These are phyloP conservation scores for Proliferodiscus dingleyae DNA, from an alignment of 2,329 filamentous ascomycete species.

Conservation along the genomic window DNA sequence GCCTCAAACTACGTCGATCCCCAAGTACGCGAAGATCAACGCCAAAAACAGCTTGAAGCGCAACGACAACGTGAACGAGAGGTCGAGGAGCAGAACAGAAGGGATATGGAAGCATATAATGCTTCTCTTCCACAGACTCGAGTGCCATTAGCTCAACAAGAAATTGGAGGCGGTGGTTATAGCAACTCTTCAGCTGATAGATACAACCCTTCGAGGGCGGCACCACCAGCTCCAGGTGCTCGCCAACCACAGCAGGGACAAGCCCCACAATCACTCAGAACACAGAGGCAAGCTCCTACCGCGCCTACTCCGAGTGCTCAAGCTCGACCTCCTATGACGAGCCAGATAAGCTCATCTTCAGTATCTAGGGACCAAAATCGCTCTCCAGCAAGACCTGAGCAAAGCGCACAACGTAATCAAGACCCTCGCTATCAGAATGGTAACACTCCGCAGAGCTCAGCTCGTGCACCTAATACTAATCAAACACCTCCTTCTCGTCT, in stretches of 20 bases:
- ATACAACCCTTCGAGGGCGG: constrained; percentile 81
- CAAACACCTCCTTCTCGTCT: constrained; percentile 45
- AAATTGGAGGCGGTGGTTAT: constrained; percentile 59
- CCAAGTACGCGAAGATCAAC: constrained; percentile 47
- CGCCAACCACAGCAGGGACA: constrained; percentile 50
- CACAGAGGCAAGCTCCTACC: constrained; percentile 79
- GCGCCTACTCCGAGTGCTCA: constrained; percentile 49
- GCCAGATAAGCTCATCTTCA: constrained; percentile 46
- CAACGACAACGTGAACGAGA: constrained; percentile 51
- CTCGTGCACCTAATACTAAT: constrained; percentile 44
- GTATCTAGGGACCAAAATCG: constrained; percentile 30
- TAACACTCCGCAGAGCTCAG: constrained; percentile 22
- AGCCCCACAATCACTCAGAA: constrained; percentile 50
- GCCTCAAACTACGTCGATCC: constrained; percentile 49
- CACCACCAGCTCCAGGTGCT: constrained; percentile 67
- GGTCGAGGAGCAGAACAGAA: constrained; percentile 61
- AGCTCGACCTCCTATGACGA: constrained; percentile 42
- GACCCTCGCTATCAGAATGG: constrained; percentile 37
- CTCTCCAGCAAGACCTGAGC: constrained; percentile 42
- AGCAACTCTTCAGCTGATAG: constrained; percentile 45
- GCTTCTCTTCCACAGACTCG: constrained; percentile 80
- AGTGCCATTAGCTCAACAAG: constrained; percentile 79
- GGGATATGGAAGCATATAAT: constrained; percentile 84
- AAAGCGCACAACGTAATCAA: constrained; percentile 29
- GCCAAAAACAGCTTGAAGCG: constrained; percentile 56